Evolutionary conservation across 2,329 filamentous ascomycete genomes (phyloP).

Genomic region (Furcasterigmium furcatum): DNA sequence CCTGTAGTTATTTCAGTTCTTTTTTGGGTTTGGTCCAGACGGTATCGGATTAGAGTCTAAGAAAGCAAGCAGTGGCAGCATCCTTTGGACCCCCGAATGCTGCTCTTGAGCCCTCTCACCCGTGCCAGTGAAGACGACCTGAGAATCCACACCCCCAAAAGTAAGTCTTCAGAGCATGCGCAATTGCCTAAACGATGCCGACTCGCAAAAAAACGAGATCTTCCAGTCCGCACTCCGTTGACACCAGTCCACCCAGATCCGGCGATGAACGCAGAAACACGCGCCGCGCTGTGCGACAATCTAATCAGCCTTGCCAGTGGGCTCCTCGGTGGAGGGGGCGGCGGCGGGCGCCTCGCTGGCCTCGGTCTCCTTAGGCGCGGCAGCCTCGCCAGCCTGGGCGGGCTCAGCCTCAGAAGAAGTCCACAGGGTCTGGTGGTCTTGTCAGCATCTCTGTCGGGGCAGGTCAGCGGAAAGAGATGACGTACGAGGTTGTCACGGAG

Average conservation of each 20-base stretch:
- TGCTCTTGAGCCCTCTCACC: constrained; percentile 37
- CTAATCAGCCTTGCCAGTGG: constrained; percentile 70
- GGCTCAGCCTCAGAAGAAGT: constrained; percentile 97
- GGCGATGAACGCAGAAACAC: constrained; percentile 33
- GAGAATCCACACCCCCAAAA: constrained; percentile 28
- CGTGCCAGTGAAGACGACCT: constrained; percentile 30
- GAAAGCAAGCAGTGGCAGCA: constrained; percentile 42
- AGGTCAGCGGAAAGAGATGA: not conserved
- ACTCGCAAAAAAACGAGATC: constrained; percentile 49
- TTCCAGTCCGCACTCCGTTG: constrained; percentile 60
- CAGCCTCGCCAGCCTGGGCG: constrained; percentile 50
- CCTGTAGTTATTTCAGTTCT: constrained; percentile 20
- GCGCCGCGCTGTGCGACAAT: constrained; percentile 10
- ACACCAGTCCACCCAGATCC: constrained; percentile 54
- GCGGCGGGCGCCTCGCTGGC: constrained; percentile 56
- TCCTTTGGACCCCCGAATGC: constrained; percentile 38
- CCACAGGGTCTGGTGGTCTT: constrained; percentile 77
- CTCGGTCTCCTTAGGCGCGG: constrained; percentile 45
- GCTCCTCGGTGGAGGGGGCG: constrained; percentile 48
- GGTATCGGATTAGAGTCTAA: constrained; percentile 55
- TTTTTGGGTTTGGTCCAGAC: constrained; percentile 50
- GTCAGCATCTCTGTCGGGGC: not conserved
- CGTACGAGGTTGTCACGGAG: constrained; percentile 75
- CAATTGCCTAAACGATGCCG: constrained; percentile 43
- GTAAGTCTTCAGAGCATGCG: constrained; percentile 21